These are phyloP conservation scores for Cladosporium phlei DNA, from an alignment of 2,329 filamentous ascomycete genomes.

Conservation along the genomic window DNA sequence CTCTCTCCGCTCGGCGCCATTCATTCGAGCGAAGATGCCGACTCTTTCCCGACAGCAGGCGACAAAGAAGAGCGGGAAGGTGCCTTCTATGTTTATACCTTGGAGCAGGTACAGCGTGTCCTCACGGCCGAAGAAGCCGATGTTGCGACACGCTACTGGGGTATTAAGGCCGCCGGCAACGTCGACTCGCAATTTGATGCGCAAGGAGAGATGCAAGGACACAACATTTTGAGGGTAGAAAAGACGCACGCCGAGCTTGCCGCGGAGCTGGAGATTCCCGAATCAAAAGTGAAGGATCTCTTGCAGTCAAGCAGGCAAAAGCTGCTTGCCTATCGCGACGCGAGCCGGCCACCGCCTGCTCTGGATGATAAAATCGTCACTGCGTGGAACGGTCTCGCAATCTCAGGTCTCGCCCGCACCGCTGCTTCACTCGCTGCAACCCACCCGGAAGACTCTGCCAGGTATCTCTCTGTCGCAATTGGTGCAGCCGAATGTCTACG, in stretches of 20 bases:
- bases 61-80: slow-evolving; percentile 83
- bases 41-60: slow-evolving; percentile 69
- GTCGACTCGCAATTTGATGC: slow-evolving; percentile 76
- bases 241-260: slow-evolving; percentile 65
- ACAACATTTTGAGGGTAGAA: slow-evolving; percentile 77
- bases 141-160: slow-evolving; percentile 78
- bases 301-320: slow-evolving; percentile 64
- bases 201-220: slow-evolving; percentile 89
- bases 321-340: slow-evolving; percentile 66
- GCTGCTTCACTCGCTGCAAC: slow-evolving; percentile 62
- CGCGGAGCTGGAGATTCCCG: slow-evolving; percentile 67
- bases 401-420: slow-evolving; percentile 73
- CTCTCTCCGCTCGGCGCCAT: slow-evolving; percentile 68
- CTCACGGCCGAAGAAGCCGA: slow-evolving; percentile 65
- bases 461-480: slow-evolving; percentile 61
- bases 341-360: slow-evolving; percentile 68
- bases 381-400: slow-evolving; percentile 83
- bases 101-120: slow-evolving; percentile 75
- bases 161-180: slow-evolving; percentile 78
- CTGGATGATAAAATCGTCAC: slow-evolving; percentile 86
- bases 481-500: slow-evolving; percentile 69
- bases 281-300: slow-evolving; percentile 62
- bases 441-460: slow-evolving; percentile 41
- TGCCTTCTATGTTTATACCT: slow-evolving; percentile 91
- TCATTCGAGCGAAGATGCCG: slow-evolving; percentile 83